Evolutionary conservation across 1,284 basidiomycete species (phyloP).

Genomic region (Cryptococcus sp.): DNA sequence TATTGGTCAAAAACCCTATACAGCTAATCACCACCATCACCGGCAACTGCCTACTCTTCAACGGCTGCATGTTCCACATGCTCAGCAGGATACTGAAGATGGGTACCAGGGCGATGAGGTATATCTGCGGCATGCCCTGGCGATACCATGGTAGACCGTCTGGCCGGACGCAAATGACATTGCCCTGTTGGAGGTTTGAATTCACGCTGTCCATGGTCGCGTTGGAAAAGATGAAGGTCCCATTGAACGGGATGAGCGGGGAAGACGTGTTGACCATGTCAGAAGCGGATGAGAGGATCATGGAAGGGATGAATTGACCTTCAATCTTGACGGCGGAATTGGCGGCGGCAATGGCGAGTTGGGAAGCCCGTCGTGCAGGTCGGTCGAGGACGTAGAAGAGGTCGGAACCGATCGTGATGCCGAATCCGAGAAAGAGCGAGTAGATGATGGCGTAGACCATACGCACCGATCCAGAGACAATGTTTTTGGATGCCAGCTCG

Average conservation of each 20-base stretch:
- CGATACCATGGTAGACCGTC: constrained; percentile 65
- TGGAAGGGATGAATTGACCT: constrained; percentile 60
- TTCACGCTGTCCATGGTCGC: constrained; percentile 34
- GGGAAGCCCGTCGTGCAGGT: constrained; percentile 53
- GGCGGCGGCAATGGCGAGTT: constrained; percentile 53
- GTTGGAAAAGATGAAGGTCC: constrained; percentile 70
- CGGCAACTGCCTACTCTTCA: constrained; percentile 61
- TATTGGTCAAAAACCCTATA: constrained; percentile 67
- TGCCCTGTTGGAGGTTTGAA: constrained; percentile 30
- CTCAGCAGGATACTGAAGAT: constrained; percentile 69
- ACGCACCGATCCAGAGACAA: constrained; percentile 78
- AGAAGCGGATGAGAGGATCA: neutral
- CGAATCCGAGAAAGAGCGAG: constrained; percentile 80
- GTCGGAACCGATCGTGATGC: constrained; percentile 80
- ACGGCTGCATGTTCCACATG: constrained; percentile 69
- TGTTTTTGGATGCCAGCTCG: constrained; percentile 81
- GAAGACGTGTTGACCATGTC: constrained; percentile 52
- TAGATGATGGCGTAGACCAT: constrained; percentile 88
- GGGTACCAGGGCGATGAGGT: constrained; percentile 71
- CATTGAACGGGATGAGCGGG: constrained; percentile 53
- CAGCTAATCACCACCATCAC: constrained; percentile 84
- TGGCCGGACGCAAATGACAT: constrained; percentile 61
- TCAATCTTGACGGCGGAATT: constrained; percentile 54
- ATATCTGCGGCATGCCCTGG: constrained; percentile 69
- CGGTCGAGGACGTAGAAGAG: constrained; percentile 72